A percentile compares a stretch with the other conserved stretches of the same genome.
Evolutionary conservation across 1,139 yeast genomes (phyloP).

Genomic region (Blastobotrys aristatus): DNA sequence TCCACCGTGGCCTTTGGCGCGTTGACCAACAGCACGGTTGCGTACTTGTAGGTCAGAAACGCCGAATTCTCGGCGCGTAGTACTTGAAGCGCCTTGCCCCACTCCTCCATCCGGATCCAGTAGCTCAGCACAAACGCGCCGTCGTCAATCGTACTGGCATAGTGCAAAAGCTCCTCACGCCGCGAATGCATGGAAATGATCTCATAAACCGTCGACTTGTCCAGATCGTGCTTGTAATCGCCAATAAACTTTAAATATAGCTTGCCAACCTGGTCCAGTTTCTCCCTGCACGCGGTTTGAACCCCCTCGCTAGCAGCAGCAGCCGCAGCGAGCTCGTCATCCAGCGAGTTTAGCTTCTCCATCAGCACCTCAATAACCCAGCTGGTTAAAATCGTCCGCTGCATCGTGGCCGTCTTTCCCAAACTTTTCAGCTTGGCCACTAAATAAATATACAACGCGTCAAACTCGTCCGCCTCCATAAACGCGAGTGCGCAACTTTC

Average conservation of each 20-base stretch:
- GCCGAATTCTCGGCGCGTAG: conserved; percentile 49
- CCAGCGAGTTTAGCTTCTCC: conserved; percentile 46
- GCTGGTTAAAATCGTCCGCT: conserved; percentile 59
- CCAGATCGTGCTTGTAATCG: conserved; percentile 47
- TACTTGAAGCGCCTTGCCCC: conserved; percentile 66
- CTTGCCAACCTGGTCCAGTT: conserved; percentile 23
- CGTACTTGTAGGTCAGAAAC: conserved; percentile 54
- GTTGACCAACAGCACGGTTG: conserved; percentile 65
- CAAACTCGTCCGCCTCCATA: conserved; percentile 41
- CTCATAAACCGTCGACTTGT: conserved; percentile 65
- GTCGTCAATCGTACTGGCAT: conserved; percentile 67
- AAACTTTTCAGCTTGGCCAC: conserved; percentile 45
- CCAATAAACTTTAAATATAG: conserved; percentile 44
- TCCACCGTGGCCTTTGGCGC: conserved; percentile 67
- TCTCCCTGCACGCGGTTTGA: conserved; percentile 16
- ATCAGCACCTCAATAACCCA: conserved; percentile 76
- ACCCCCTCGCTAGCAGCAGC: conserved; percentile 10
- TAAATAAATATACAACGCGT: conserved; percentile 56
- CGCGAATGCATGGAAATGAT: conserved; percentile 63
- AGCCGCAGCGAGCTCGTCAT: conserved; percentile 35
- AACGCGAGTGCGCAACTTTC: conserved; percentile 66
- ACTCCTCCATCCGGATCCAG: conserved; percentile 63
- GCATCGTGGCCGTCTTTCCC: conserved; percentile 43
- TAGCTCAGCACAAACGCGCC: conserved; percentile 62
- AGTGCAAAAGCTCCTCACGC: conserved; percentile 56